These are phyloP conservation scores for Pythium monospermum DNA, from an alignment of 352 stramenopile genomes.

Conservation along the genomic window DNA sequence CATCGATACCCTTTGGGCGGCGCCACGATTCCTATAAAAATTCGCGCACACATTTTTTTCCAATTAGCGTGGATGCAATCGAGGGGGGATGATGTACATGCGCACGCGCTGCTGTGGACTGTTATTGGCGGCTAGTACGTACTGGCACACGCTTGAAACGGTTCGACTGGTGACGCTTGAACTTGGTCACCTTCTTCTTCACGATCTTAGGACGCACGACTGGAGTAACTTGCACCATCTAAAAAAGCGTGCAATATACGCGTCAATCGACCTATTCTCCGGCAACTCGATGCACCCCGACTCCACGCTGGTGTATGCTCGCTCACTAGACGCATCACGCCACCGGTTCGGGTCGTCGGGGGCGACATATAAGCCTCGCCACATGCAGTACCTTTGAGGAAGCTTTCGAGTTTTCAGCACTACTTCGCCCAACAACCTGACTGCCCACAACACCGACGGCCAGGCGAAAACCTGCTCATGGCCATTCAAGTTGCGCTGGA, in stretches of 20 bases:
- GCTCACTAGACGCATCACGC: too few relatives aligned
- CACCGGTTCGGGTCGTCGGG: too few relatives aligned
- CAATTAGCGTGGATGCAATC: too few relatives aligned
- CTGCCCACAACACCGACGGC: slow-evolving; percentile 15
- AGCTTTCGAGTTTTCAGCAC: slow-evolving; percentile 87
- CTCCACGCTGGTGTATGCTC: too few relatives aligned
- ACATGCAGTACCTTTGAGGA: slow-evolving; percentile 73
- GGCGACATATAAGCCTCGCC: too few relatives aligned
- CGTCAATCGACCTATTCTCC: neutral
- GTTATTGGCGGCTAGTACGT: too few relatives aligned
- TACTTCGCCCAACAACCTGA: slow-evolving; percentile 32
- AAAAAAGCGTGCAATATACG: slow-evolving; percentile 5
- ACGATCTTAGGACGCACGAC: slow-evolving; percentile 92
- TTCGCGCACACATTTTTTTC: too few relatives aligned
- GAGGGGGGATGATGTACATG: too few relatives aligned
- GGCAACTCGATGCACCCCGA: too few relatives aligned
- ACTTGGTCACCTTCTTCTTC: slow-evolving; percentile 99
- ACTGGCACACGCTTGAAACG: slow-evolving; percentile 96
- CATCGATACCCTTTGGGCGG: slow-evolving; percentile 99
- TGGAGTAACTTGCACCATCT: slow-evolving; percentile 91
- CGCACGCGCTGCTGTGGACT: too few relatives aligned
- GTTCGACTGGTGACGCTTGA: slow-evolving; percentile 98
- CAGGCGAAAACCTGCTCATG: slow-evolving; percentile 31
- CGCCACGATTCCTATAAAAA: slow-evolving; percentile 90
- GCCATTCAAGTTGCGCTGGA: slow-evolving; percentile 60